A percentile compares a stretch with the other conserved stretches of the same genome.
Conservation (phyloP, 208 protist species). For the Vickermania ingenoplastis region DNA sequence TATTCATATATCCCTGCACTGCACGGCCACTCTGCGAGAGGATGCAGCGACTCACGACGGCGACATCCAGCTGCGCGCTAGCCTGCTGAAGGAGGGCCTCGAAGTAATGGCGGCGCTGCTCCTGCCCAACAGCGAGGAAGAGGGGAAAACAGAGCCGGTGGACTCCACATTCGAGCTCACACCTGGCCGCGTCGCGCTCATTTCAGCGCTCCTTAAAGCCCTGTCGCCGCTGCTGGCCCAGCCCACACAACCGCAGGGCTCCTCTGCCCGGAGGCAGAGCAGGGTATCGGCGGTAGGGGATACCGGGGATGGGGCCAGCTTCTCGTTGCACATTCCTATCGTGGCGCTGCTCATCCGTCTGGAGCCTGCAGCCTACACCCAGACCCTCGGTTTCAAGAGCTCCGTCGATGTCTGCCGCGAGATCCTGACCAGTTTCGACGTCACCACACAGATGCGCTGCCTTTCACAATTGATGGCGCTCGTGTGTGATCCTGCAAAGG, state of each 20-base stretch:
- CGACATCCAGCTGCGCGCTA: conserved; percentile 16
- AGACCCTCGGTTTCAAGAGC: conserved; percentile 43
- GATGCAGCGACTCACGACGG: conserved; percentile 29
- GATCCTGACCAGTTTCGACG: conserved; percentile 68
- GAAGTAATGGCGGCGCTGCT: conserved; percentile 71
- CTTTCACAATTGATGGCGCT: conserved; percentile 72
- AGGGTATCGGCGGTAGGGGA: too few species aligned
- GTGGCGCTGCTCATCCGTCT: conserved; percentile 75
- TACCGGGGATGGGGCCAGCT: background rate
- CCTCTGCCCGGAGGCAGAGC: background rate
- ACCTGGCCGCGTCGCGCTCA: conserved; percentile 33
- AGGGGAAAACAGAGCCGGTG: background rate
- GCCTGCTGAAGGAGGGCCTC: conserved; percentile 49
- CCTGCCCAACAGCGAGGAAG: conserved; percentile 10
- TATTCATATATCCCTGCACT: conserved; percentile 44
- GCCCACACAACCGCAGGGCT: background rate
- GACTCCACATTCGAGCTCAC: conserved; percentile 5
- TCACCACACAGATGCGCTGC: conserved; percentile 72
- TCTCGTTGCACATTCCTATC: conserved; percentile 65
- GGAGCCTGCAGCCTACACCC: conserved; percentile 45
- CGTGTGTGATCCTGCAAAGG: conserved; percentile 47
- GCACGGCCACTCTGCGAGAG: conserved; percentile 48
- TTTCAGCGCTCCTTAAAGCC: conserved; percentile 56
- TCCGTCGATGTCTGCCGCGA: conserved; percentile 70
- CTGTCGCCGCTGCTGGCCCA: conserved; percentile 57